phyloP scores from a whole-genome alignment of 163 green algal species.

The Volvox carteri region DNA sequence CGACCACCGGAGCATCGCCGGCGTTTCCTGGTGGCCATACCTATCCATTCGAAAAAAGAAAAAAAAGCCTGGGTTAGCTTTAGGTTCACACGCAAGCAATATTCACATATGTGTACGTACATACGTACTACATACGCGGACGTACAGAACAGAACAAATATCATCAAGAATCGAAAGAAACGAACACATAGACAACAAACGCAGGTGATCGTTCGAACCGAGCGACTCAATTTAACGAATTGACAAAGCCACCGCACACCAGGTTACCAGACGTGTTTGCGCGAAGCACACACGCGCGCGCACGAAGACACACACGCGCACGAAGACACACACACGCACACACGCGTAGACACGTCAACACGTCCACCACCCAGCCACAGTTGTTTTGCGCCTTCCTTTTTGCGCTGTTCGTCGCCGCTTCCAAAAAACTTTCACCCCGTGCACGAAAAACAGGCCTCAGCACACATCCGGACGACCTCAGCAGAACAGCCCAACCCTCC shows the following conservation, averaged over 20 bases:
- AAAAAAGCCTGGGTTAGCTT: too few relatives aligned
- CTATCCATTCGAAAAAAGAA: too few relatives aligned
- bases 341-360: not conserved
- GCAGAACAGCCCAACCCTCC: not conserved
- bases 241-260: not conserved
- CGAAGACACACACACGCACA: not conserved
- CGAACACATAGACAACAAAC: not conserved
- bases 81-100: not conserved
- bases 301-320: not conserved
- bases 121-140: too few relatives aligned
- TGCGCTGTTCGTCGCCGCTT: not conserved
- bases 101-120: not conserved
- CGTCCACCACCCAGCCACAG: too few relatives aligned
- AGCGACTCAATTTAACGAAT: not conserved
- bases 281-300: not conserved
- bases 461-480: not conserved
- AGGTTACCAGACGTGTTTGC: not conserved
- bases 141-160: too few relatives aligned
- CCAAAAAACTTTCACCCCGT: not conserved
- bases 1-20: too few relatives aligned
- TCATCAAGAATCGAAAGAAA: too few relatives aligned
- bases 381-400: not conserved
- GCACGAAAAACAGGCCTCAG: not conserved
- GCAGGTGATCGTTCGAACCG: not conserved
- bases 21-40: too few relatives aligned